phyloP scores from a whole-genome alignment of 495 filamentous ascomycete genomes.

The Trichocladium antarcticum region DNA sequence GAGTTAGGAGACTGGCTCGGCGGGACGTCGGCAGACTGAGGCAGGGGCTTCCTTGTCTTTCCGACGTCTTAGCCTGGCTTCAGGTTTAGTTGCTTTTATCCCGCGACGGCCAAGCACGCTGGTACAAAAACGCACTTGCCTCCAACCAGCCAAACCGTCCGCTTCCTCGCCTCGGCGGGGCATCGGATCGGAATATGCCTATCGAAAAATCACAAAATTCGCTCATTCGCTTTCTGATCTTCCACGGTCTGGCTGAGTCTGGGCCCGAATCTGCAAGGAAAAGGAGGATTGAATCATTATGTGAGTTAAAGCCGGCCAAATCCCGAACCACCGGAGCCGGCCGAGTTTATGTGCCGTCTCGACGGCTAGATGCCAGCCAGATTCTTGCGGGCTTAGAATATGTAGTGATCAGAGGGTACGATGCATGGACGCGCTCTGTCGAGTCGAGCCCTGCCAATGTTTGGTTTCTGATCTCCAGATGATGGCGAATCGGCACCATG shows the following conservation, averaged over 20 bases:
- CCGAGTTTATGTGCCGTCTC: too few species aligned
- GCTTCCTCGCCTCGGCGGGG: not conserved
- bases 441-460: too few species aligned
- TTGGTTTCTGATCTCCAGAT: not conserved
- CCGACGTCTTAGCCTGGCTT: not conserved
- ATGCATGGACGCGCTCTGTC: too few species aligned
- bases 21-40: conserved; percentile 1
- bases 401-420: too few species aligned
- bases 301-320: conserved; percentile 20
- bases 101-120: not conserved
- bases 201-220: not conserved
- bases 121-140: not conserved
- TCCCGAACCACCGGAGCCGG: conserved; percentile 1
- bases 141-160: not conserved
- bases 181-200: not conserved
- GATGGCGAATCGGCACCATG: conserved; percentile 13
- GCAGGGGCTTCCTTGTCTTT: not conserved
- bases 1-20: not conserved
- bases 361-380: too few species aligned
- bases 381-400: too few species aligned
- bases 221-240: not conserved
- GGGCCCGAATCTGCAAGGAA: conserved; percentile 16
- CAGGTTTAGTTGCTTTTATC: not conserved
- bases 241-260: conserved; percentile 17
- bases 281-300: not conserved